phyloP scores from a whole-genome alignment of 73 alveolate genomes.

The Halteria grandinella region DNA sequence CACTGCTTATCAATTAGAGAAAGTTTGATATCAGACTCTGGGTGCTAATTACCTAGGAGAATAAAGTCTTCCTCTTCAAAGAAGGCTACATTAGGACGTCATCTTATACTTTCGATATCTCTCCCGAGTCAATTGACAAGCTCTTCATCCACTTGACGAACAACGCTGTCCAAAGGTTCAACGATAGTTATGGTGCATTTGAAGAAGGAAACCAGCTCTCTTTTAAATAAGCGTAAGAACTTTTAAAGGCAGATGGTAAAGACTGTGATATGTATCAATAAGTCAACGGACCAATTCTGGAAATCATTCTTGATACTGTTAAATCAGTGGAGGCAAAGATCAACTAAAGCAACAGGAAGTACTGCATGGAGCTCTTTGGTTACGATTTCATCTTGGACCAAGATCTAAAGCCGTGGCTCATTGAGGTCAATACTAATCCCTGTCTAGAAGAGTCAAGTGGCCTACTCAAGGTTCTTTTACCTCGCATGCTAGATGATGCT shows the following conservation, averaged over 20 bases:
- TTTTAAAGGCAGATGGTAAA: not conserved
- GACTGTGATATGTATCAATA: not conserved
- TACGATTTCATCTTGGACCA: conserved; percentile 93
- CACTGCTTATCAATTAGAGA: conserved; percentile 81
- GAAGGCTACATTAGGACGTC: conserved; percentile 96
- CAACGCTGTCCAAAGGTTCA: conserved; percentile 76
- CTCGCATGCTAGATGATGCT: conserved; percentile 91
- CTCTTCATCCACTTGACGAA: conserved; percentile 79
- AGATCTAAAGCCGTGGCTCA: conserved; percentile 84
- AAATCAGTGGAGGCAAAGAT: conserved; percentile 55
- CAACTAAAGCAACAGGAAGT: conserved; percentile 62
- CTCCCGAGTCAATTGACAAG: conserved; percentile 51
- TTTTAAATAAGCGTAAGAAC: conserved; percentile 50
- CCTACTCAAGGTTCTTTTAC: conserved; percentile 72
- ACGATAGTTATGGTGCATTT: conserved; percentile 87
- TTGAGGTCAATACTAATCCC: conserved; percentile 96
- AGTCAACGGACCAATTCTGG: not conserved
- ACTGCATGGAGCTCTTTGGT: conserved; percentile 91
- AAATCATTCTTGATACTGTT: not conserved
- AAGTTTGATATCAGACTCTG: conserved; percentile 93
- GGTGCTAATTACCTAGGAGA: conserved; percentile 87
- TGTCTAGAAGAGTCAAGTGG: conserved; percentile 90
- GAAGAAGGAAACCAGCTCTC: conserved; percentile 94
- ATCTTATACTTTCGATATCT: conserved; percentile 64
- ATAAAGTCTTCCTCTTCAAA: conserved; percentile 81